Conservation (phyloP, 345 rosid species). For the Adansonia digitata region DNA sequence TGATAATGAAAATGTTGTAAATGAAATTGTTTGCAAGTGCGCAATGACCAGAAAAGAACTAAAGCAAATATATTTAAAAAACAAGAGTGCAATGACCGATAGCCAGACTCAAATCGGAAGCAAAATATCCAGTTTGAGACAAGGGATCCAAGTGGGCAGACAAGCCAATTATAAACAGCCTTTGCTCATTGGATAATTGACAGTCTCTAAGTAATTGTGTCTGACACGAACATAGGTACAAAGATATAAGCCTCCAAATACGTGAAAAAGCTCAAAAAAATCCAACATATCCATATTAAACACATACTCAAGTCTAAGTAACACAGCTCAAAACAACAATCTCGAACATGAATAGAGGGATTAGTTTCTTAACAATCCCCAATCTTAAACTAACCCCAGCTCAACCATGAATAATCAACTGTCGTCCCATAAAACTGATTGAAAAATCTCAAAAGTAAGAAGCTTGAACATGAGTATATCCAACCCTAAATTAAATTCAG, state of each 20-base stretch:
- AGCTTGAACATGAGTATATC: too few species aligned
- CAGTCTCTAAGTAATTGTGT: neutral
- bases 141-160: neutral
- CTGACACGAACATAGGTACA: too few species aligned
- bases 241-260: too few species aligned
- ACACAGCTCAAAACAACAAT: neutral
- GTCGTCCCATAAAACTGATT: too few species aligned
- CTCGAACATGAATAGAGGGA: neutral
- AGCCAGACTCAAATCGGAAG: neutral
- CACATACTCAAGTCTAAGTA: too few species aligned
- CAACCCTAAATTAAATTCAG: too few species aligned
- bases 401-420: too few species aligned
- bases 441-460: too few species aligned
- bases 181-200: neutral
- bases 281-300: too few species aligned
- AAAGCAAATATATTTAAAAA: neutral
- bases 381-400: neutral
- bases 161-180: neutral
- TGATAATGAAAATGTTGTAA: neutral
- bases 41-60: neutral
- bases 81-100: neutral
- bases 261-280: too few species aligned
- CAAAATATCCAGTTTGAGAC: neutral
- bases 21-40: neutral
- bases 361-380: neutral